Percentiles rank a stretch among this genome's conserved stretches.
phyloP scores from a whole-genome alignment of 768 basidiomycete species.

The Pleurotus citrinopileatus region DNA sequence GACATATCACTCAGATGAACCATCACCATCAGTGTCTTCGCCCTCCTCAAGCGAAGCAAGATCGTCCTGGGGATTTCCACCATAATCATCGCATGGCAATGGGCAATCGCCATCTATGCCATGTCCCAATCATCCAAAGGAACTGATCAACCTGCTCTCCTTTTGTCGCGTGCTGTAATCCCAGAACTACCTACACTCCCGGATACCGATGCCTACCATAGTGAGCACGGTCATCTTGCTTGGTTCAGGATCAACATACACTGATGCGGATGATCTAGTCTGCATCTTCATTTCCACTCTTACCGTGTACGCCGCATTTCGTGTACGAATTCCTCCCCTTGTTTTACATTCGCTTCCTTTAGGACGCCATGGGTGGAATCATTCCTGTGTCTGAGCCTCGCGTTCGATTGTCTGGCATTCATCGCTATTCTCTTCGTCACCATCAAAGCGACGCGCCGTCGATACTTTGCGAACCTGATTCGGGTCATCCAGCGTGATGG shows the following conservation, averaged over 20 bases:
- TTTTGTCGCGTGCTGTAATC: slow-evolving; percentile 1
- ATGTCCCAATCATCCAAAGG: slow-evolving; percentile 6
- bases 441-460: background rate
- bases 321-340: background rate
- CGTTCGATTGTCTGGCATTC: slow-evolving; percentile 18
- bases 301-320: background rate
- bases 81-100: slow-evolving; percentile 9
- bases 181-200: slow-evolving; percentile 8
- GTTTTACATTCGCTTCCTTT: background rate
- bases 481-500: slow-evolving; percentile 16
- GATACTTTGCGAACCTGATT: slow-evolving; percentile 1
- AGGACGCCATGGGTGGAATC: slow-evolving; percentile 12
- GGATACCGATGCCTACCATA: slow-evolving; percentile 9
- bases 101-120: slow-evolving; percentile 8
- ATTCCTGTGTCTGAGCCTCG: slow-evolving; percentile 16
- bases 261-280: background rate
- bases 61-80: background rate
- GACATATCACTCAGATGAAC: background rate
- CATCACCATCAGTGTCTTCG: slow-evolving; percentile 4
- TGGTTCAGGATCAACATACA: too few species aligned
- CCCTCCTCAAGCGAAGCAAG: slow-evolving; percentile 6
- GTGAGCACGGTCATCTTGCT: background rate
- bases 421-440: slow-evolving; percentile 10
- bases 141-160: slow-evolving; percentile 1
- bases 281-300: slow-evolving; percentile 9